phyloP scores from a whole-genome alignment of 768 basidiomycete genomes.

The Rhodosporidiobolus sp. region DNA sequence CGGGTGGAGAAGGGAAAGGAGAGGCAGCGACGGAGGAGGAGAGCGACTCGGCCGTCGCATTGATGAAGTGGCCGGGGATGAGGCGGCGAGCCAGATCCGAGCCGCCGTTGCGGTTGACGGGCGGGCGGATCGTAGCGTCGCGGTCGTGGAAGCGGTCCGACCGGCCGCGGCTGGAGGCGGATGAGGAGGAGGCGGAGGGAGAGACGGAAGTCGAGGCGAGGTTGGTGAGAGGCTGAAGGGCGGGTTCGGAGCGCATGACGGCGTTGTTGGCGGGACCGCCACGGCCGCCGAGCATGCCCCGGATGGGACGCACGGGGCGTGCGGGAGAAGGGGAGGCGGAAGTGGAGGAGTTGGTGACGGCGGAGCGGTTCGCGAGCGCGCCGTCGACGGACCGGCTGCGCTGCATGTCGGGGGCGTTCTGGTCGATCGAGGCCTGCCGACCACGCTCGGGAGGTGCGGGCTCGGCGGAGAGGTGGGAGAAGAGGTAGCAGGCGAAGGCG shows the following conservation, averaged over 20 bases:
- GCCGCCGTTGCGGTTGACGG: neutral
- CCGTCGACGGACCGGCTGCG: constrained; percentile 29
- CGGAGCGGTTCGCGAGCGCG: neutral
- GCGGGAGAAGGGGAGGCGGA: constrained; percentile 2
- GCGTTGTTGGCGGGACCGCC: neutral
- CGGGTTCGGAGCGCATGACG: constrained; percentile 5
- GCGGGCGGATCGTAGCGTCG: constrained; percentile 27
- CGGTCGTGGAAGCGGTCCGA: constrained; percentile 10
- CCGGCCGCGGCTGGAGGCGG: neutral
- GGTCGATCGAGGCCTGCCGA: neutral
- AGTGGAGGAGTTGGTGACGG: neutral
- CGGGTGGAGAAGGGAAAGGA: constrained; percentile 25
- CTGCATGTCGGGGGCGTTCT: neutral
- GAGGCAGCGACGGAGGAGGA: constrained; percentile 13
- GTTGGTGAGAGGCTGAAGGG: constrained; percentile 13
- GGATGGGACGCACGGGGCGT: constrained; percentile 2
- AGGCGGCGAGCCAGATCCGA: neutral
- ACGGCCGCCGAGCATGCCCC: constrained; percentile 19
- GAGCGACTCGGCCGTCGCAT: constrained; percentile 20
- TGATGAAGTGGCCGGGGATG: constrained; percentile 32
- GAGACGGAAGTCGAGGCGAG: neutral
- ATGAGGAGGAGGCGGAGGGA: neutral
- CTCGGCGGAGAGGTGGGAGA: constrained; percentile 28
- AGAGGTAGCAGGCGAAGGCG: constrained; percentile 38
- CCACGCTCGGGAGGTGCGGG: constrained; percentile 21